Evolutionary conservation across 2,329 filamentous ascomycete species (phyloP).

Genomic region (Kalmusia sp.): DNA sequence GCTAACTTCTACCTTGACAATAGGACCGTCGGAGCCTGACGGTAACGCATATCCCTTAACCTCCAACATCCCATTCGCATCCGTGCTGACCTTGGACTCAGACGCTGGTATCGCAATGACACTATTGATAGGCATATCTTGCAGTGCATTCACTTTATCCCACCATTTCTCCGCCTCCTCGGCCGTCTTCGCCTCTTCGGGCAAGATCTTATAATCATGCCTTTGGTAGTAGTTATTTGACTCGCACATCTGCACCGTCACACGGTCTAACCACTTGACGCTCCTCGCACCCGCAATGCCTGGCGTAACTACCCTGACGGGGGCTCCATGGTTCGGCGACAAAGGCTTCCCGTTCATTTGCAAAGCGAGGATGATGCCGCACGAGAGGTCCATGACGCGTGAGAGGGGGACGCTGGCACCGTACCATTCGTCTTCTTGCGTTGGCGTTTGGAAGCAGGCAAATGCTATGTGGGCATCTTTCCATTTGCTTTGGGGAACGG

Average conservation of each 20-base stretch:
- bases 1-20: constrained; percentile 62
- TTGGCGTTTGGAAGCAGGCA: constrained; percentile 59
- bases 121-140: constrained; percentile 65
- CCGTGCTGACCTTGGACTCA: constrained; percentile 51
- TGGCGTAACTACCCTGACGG: constrained; percentile 60
- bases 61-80: constrained; percentile 52
- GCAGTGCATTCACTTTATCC: constrained; percentile 57
- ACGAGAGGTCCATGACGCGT: constrained; percentile 25
- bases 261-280: constrained; percentile 64
- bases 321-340: constrained; percentile 58
- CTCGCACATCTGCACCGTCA: constrained; percentile 59
- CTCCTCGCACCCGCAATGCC: constrained; percentile 61
- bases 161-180: constrained; percentile 62
- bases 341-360: constrained; percentile 60
- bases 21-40: constrained; percentile 59
- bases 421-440: constrained; percentile 66
- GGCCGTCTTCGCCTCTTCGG: constrained; percentile 57
- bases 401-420: constrained; percentile 60
- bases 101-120: constrained; percentile 59
- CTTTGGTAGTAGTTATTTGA: constrained; percentile 64
- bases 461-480: constrained; percentile 61
- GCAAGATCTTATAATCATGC: constrained; percentile 66
- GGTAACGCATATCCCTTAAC: constrained; percentile 65
- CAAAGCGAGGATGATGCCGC: constrained; percentile 32
- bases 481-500: constrained; percentile 35